These are phyloP conservation scores for Fimicolochytrium jonesii DNA, from an alignment of 192 early-diverging fungal genomes.

Conservation along the genomic window DNA sequence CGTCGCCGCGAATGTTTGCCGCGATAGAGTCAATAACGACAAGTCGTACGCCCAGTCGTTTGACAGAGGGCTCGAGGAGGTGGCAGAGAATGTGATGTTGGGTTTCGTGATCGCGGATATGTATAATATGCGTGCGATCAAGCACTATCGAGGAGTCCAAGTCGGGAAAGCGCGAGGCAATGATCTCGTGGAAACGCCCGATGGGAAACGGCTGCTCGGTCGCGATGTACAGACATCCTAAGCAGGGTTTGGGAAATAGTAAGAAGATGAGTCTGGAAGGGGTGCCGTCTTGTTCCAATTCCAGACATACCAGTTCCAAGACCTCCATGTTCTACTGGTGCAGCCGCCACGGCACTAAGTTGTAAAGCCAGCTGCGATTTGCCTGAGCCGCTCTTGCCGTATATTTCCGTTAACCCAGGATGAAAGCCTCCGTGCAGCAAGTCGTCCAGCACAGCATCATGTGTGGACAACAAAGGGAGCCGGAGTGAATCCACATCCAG, in stretches of 20 bases:
- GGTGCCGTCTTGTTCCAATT: background rate
- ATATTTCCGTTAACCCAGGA: constrained; percentile 37
- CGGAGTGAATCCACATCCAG: background rate
- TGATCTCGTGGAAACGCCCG: constrained; percentile 38
- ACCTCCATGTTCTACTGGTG: constrained; percentile 52
- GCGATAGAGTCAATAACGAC: constrained; percentile 86
- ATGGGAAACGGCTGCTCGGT: constrained; percentile 72
- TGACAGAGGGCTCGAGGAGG: constrained; percentile 64
- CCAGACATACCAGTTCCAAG: constrained; percentile 49
- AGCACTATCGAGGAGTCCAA: background rate
- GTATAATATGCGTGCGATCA: constrained; percentile 57
- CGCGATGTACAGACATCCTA: constrained; percentile 62
- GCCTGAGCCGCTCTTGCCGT: constrained; percentile 62
- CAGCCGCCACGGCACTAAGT: constrained; percentile 65
- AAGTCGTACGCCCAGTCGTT: constrained; percentile 52
- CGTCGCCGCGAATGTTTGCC: constrained; percentile 64
- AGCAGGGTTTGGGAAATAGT: background rate
- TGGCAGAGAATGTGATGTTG: constrained; percentile 70
- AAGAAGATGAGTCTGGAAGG: background rate
- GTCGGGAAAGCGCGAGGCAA: background rate
- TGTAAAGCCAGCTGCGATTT: constrained; percentile 88
- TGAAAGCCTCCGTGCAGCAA: constrained; percentile 31
- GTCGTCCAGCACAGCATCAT: constrained; percentile 19
- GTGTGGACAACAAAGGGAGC: constrained; percentile 11
- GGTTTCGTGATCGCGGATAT: constrained; percentile 64